Base-by-base conservation (phyloP, 2,329 filamentous ascomycete genomes). In the Fusarium proliferatum region DNA sequence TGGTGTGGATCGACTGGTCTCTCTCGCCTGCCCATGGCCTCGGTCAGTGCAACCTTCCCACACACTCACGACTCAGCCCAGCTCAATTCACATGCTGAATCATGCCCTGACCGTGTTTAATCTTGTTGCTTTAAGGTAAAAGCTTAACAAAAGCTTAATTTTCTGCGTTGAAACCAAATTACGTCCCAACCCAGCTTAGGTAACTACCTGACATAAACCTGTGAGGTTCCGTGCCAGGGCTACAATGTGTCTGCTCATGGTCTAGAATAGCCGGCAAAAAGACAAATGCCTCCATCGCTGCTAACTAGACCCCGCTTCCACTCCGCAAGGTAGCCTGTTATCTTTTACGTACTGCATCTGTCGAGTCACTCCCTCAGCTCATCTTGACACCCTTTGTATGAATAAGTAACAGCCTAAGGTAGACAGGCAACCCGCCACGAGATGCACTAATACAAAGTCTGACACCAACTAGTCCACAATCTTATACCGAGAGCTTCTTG, bases 101-200 rank as follows among this genome's bases (percentile, higher is more conserved):
- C 12, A 33, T 56, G 30, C 39, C 41, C 28, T 60, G 23, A 30
- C 26, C 45, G 33, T 33, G 39, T 41, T 34, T 43, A n/a, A 38
- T 42, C 34, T 69, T 48, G 45, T 34, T 41, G 26, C 34, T 23
- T 39, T 28, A 63, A 55, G 34, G 46, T 34, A 53, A 63, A 56
- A 48, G 38, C 57, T 69, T 52, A 57, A 64, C 21, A 51, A 69
- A 69, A 69, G 66, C 65, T 69, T 69, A 58, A 63, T 52, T 21
- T 36, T 23, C n/a, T 49, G 16, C 43, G 30, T 43, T 43, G 42
- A 52, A n/a, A 34, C 45, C 41, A 59, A 58, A 45, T 16, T 57
- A 42, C 17, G 19, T 30, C 45, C 45, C 9, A 19, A 17, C 52
- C n/a, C 26, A 46, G 10, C 26, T 28, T 46, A 21, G 43, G 17